Conservation (phyloP, 2,329 filamentous ascomycete genomes). For the Polytolypa hystricis region DNA sequence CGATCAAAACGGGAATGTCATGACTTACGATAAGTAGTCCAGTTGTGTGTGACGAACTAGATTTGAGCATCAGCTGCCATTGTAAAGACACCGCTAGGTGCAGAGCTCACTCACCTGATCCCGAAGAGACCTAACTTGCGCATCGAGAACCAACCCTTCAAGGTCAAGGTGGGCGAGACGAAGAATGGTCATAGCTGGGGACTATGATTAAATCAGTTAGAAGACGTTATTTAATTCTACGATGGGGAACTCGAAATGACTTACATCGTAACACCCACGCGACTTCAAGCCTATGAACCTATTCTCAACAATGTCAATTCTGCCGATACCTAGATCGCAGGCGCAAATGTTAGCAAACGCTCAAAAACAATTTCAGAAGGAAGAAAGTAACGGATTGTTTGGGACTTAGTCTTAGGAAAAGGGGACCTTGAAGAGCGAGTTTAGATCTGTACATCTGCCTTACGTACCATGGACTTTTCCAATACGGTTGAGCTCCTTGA, state of each 20-base stretch:
- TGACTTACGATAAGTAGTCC: slow-evolving; percentile 58
- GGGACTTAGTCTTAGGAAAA: no score
- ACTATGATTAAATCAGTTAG: slow-evolving; percentile 17
- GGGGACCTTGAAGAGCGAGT: no score
- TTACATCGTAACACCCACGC: not conserved
- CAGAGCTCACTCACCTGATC: no score
- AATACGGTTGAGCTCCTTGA: slow-evolving; percentile 12
- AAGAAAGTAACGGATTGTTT: no score
- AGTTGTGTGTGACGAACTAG: no score
- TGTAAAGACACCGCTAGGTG: no score
- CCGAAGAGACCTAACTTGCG: slow-evolving; percentile 51
- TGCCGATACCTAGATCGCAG: slow-evolving; percentile 55
- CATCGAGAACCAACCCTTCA: slow-evolving; percentile 54
- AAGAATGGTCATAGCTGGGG: slow-evolving; percentile 47
- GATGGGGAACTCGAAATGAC: no score
- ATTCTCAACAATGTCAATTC: slow-evolving; percentile 69
- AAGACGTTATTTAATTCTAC: no score
- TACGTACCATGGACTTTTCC: slow-evolving; percentile 11
- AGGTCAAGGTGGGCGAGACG: slow-evolving; percentile 51
- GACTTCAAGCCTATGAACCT: slow-evolving; percentile 60
- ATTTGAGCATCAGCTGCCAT: no score
- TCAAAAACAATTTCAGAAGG: no score
- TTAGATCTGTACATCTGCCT: slow-evolving; percentile 31
- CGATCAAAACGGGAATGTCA: slow-evolving; percentile 45
- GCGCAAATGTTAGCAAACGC: no score